Evolutionary conservation across 2,329 filamentous ascomycete genomes (phyloP), one percentile per base, ranked within the genome.

Genomic region (Botrytis galanthina): DNA sequence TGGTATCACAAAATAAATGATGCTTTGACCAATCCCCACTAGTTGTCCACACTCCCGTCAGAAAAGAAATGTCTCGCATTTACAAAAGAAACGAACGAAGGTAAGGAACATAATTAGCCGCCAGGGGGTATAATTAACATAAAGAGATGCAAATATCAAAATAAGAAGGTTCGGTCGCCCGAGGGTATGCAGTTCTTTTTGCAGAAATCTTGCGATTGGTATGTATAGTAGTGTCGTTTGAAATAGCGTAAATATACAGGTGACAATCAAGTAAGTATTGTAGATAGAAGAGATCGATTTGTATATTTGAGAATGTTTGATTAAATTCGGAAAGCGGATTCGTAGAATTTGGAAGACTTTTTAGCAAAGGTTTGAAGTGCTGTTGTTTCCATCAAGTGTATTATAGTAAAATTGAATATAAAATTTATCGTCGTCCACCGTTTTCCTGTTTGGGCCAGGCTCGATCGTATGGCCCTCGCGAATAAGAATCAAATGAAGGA

Each of bases 371-470:
- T 57, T 37, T 42, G 67, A 73, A 63, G 72, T 73, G 67, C 72
- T 44, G 63, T 64, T 26, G 70, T 57, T 57, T 57, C 70, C 73
- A 74, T 69, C 62, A 37, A 66, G 44, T 57, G 46, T 46, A 44
- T 46, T 61, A 57, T 61, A 32, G 29, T 35, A 63, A 60, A 32
- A 42, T 39, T 35, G n/a, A 61, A 29, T 32, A 61, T 20, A 9
- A 29, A 39, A 42, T 26, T 68, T 69, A 73, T 73, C 71, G 39
- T 70, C 76, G 78, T 59, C 76, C 76, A 32, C 75, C 72, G 48
- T 72, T 73, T 61, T 79, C 79, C 32, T 69, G 66, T 69, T 78
- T 76, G 26, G 76, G 74, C 79, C 79, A 80, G 46, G 77, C 74
- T 70, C 77, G 73, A 39, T 79, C 79, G 54, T 76, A 79, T 9